phyloP scores from a whole-genome alignment of 164 flowering plant species.

The Akebia trifoliata region DNA sequence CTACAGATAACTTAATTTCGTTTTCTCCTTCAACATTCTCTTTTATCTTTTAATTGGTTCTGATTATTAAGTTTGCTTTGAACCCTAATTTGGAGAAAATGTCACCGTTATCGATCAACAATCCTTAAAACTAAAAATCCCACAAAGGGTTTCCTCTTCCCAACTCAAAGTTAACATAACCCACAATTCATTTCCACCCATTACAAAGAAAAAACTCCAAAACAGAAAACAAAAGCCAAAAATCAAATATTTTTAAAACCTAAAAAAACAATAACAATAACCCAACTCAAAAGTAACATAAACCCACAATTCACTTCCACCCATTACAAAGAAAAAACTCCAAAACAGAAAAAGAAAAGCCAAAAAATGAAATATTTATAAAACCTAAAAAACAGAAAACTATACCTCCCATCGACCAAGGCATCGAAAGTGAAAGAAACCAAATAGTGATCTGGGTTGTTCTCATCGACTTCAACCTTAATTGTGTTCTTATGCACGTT shows the following conservation, averaged over 20 bases:
- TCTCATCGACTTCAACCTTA: slow-evolving; percentile 57
- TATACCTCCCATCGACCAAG: slow-evolving; percentile 73
- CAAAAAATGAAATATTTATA: not conserved
- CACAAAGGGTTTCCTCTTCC: not conserved
- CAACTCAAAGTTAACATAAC: no score
- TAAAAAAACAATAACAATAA: no score
- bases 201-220: not conserved
- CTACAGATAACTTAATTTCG: no score
- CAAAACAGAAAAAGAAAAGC: not conserved
- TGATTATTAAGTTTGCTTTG: not conserved
- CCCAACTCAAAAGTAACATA: no score
- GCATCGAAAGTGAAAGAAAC: slow-evolving; percentile 88
- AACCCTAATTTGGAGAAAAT: not conserved
- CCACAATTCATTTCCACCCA: slow-evolving; percentile 1
- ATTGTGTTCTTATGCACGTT: slow-evolving; percentile 79
- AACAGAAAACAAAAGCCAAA: not conserved
- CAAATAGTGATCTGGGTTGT: slow-evolving; percentile 60
- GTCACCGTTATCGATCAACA: not conserved
- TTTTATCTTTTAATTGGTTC: not conserved
- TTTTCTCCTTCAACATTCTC: not conserved
- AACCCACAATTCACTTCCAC: slow-evolving; percentile 3
- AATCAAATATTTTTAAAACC: not conserved
- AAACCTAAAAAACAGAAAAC: not conserved
- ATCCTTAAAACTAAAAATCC: not conserved
- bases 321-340: not conserved